Percentiles rank a stretch among this genome's conserved stretches.
Conservation (phyloP, 208 protist genomes). For the Trypanosoma cruzi region DNA sequence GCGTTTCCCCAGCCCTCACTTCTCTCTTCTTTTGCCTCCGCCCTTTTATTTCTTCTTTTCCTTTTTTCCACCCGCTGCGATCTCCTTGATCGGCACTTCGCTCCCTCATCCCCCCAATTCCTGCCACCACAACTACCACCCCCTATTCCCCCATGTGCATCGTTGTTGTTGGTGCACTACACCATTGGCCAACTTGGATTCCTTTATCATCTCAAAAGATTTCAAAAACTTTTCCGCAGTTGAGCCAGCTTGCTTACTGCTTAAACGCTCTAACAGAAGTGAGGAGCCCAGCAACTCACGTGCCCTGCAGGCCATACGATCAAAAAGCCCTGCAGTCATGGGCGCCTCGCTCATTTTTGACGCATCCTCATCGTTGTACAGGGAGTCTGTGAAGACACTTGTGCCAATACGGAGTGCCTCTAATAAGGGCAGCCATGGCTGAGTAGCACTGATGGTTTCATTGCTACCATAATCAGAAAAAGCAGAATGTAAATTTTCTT, state of each 20-base stretch:
- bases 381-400: conserved; percentile 17
- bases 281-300: conserved; percentile 41
- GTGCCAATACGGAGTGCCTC: conserved; percentile 26
- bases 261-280: conserved; percentile 5
- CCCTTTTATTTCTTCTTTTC: conserved; percentile 19
- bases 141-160: neutral
- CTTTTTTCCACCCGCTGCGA: neutral
- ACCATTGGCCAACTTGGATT: conserved; percentile 2
- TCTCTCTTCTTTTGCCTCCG: neutral
- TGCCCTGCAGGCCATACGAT: conserved; percentile 55
- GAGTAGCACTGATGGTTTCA: conserved; percentile 1
- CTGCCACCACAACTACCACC: neutral
- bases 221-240: conserved; percentile 20
- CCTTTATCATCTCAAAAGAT: conserved; percentile 14
- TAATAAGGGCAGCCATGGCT: conserved; percentile 20
- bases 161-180: neutral
- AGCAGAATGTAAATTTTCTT: conserved; percentile 4
- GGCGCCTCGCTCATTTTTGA: conserved; percentile 7
- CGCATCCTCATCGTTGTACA: neutral
- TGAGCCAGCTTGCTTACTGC: conserved; percentile 7
- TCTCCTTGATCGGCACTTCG: neutral
- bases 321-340: conserved; percentile 76
- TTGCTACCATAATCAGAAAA: neutral
- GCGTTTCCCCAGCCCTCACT: neutral
- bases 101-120: neutral